phyloP scores from a whole-genome alignment of 2,329 filamentous ascomycete genomes.

The Thielaviopsis punctulata region DNA sequence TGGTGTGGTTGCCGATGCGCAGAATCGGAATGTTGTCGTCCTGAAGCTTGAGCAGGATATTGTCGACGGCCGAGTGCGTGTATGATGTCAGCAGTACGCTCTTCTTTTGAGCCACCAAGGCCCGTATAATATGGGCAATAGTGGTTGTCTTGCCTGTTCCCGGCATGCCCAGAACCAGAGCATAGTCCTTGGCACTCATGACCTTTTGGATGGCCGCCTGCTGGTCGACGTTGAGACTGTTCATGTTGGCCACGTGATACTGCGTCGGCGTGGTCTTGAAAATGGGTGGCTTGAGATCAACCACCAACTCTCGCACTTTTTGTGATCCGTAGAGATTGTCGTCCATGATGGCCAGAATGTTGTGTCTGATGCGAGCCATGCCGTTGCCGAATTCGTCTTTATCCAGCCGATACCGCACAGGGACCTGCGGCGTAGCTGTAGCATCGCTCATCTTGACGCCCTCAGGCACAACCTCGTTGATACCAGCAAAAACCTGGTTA shows the following conservation, averaged over 20 bases:
- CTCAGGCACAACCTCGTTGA: constrained; percentile 55
- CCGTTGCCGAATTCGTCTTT: constrained; percentile 98
- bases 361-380: constrained; percentile 88
- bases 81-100: constrained; percentile 88
- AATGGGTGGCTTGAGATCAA: constrained; percentile 54
- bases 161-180: constrained; percentile 94
- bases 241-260: constrained; percentile 39
- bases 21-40: constrained; percentile 62
- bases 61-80: constrained; percentile 95
- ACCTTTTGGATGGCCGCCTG: constrained; percentile 78
- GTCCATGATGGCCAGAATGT: constrained; percentile 82
- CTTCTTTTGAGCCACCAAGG: constrained; percentile 75
- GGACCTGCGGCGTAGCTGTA: background rate
- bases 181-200: constrained; percentile 89
- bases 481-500: constrained; percentile 78
- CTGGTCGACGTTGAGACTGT: constrained; percentile 74
- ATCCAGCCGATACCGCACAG: constrained; percentile 67
- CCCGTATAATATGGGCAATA: constrained; percentile 90
- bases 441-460: constrained; percentile 3
- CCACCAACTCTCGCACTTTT: constrained; percentile 60
- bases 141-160: constrained; percentile 97
- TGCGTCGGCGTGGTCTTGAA: constrained; percentile 53
- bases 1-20: constrained; percentile 68
- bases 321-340: constrained; percentile 53
- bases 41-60: constrained; percentile 84